These are phyloP conservation scores for Beauveria asiatica DNA, from an alignment of 2,329 filamentous ascomycete genomes.

Conservation along the genomic window DNA sequence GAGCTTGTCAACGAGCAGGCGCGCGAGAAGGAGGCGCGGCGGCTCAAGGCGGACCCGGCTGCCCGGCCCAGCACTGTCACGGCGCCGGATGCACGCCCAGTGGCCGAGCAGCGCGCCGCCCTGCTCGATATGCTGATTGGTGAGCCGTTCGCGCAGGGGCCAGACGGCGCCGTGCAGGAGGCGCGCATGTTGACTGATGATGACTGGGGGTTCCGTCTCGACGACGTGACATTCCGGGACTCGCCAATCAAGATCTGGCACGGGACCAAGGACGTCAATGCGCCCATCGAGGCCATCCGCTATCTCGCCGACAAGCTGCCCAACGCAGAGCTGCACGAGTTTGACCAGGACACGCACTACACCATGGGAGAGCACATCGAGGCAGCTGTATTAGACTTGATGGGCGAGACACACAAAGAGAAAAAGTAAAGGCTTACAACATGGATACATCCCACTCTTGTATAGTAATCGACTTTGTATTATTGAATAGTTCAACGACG, in stretches of 20 bases:
- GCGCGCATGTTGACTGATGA: conserved; percentile 20
- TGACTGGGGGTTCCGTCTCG: conserved; percentile 23
- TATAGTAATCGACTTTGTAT: neutral
- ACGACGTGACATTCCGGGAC: conserved; percentile 18
- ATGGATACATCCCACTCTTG: neutral
- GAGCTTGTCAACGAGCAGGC: conserved; percentile 13
- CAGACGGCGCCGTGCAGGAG: conserved; percentile 20
- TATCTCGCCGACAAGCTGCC: conserved; percentile 29
- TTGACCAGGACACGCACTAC: conserved; percentile 25
- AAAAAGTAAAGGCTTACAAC: neutral
- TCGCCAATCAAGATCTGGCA: conserved; percentile 24
- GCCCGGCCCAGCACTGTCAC: conserved; percentile 1
- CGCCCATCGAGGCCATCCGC: conserved; percentile 25
- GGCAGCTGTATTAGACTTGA: conserved; percentile 3
- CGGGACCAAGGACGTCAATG: conserved; percentile 23
- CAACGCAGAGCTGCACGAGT: conserved; percentile 24
- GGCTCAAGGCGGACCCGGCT: neutral
- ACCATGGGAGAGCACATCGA: conserved; percentile 20
- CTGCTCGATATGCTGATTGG: conserved; percentile 22
- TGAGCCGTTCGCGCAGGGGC: conserved; percentile 23
- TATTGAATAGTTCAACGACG: no score
- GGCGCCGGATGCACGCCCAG: conserved; percentile 4
- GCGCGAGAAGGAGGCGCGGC: conserved; percentile 11
- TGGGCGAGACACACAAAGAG: neutral
- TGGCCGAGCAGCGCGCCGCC: conserved; percentile 19